These are phyloP conservation scores for Scolecobasidium constrictum DNA, from an alignment of 2,329 filamentous ascomycete species.

Conservation along the genomic window DNA sequence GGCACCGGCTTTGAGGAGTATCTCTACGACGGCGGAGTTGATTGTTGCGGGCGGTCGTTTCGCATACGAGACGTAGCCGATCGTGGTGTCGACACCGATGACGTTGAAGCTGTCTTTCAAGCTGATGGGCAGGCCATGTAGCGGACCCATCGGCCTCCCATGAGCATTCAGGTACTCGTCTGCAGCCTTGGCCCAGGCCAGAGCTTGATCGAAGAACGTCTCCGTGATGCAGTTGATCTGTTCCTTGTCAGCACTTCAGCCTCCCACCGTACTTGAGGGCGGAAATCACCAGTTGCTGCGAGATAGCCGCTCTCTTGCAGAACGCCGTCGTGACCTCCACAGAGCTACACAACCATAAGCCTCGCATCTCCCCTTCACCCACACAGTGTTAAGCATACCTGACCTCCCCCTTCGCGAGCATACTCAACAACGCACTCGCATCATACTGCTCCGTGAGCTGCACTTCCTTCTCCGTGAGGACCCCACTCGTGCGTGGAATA, in stretches of 20 bases:
- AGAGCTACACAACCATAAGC: slow-evolving; percentile 6
- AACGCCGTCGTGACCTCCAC: slow-evolving; percentile 42
- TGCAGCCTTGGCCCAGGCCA: slow-evolving; percentile 25
- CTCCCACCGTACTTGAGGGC: neutral
- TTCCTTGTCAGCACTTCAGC: neutral
- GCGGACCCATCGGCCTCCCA: slow-evolving; percentile 34
- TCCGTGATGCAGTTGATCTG: slow-evolving; percentile 29
- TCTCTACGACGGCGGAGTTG: slow-evolving; percentile 25
- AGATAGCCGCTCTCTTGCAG: slow-evolving; percentile 40
- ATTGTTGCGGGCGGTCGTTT: slow-evolving; percentile 17
- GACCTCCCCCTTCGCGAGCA: slow-evolving; percentile 16
- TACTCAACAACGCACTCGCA: slow-evolving; percentile 20
- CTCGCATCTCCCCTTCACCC: neutral
- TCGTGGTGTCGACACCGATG: slow-evolving; percentile 44
- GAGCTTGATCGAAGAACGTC: slow-evolving; percentile 31
- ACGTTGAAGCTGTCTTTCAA: slow-evolving; percentile 50
- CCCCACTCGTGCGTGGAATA: slow-evolving; percentile 19
- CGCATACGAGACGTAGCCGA: slow-evolving; percentile 44
- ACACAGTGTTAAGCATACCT: slow-evolving; percentile 12
- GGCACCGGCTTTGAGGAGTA: slow-evolving; percentile 30
- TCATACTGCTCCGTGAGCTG: slow-evolving; percentile 24
- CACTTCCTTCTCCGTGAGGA: slow-evolving; percentile 22
- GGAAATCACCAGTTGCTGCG: slow-evolving; percentile 43
- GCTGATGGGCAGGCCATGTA: slow-evolving; percentile 44
- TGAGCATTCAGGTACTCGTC: slow-evolving; percentile 26